Evolutionary conservation across 805 yeast species (phyloP).

Genomic region (Lipomyces kockii): DNA sequence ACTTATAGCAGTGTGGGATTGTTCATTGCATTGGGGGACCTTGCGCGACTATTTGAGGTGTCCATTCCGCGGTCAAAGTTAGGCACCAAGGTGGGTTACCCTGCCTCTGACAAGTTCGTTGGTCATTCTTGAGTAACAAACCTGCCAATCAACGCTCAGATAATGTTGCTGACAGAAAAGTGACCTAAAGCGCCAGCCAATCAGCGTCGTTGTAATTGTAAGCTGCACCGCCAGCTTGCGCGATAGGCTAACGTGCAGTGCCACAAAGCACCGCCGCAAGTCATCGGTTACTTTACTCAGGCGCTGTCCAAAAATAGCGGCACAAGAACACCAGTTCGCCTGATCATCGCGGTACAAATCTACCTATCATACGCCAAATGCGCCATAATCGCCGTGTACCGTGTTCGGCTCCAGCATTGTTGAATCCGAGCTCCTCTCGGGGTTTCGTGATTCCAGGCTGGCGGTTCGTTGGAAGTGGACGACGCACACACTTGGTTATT

Average conservation of each 20-base stretch:
- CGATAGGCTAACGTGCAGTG: neutral
- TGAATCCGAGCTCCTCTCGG: neutral
- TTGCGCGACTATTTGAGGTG: too few relatives aligned
- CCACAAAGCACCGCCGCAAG: neutral
- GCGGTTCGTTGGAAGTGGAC: too few relatives aligned
- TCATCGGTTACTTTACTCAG: neutral
- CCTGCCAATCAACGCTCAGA: neutral
- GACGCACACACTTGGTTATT: too few relatives aligned
- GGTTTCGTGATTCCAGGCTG: too few relatives aligned
- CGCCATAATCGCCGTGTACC: neutral
- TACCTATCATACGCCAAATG: neutral
- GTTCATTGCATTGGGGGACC: neutral
- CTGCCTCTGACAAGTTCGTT: neutral
- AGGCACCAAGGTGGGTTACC: neutral
- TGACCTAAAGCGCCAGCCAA: neutral
- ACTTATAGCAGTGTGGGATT: neutral
- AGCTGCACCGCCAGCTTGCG: constrained; percentile 1
- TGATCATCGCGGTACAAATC: too few relatives aligned
- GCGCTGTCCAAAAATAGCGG: too few relatives aligned
- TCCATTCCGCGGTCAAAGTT: too few relatives aligned
- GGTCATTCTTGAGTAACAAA: neutral
- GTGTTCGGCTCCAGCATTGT: neutral
- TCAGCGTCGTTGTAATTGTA: neutral
- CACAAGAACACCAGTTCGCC: too few relatives aligned
- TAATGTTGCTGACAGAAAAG: neutral